Evolutionary conservation across 305 asterid genomes (phyloP), one percentile per base, ranked within the genome.

Genomic region (Rubia balearica): DNA sequence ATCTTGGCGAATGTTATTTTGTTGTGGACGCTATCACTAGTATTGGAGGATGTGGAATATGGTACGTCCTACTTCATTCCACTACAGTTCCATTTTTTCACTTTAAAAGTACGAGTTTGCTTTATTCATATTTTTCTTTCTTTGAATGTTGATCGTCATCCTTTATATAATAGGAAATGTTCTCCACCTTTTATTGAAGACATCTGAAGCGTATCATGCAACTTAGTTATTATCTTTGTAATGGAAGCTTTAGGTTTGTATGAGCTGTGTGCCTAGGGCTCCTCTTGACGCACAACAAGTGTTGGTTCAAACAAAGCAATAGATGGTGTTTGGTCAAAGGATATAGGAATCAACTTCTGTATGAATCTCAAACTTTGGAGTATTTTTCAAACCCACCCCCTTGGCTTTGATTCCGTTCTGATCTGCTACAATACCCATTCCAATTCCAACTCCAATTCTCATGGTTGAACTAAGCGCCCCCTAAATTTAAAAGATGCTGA

Each of bases 11-110:
- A 42, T 71, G 45, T 73, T 81, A 69, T 74, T 75, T 76, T 74
- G 60, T 72, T 41, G 74, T 67, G 77, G 78, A 62, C 65, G 88
- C 76, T 79, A 80, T 75, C 68, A 69, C 73, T 89, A 95, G 99
- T 95, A 95, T 75, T 95, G 99, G 99, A 90, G 98, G 84, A 86
- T 90, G 96, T 95, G 98, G 99, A 91, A 95, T 79, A 88, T 95
- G 98, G 99, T 95, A 85, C 76, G 97, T 77, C 41, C 67, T 36
- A 16, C 48, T 53, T 38, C 71, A 71, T 79, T 7, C 67, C 45
- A 45, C 21, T 0, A 42, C 38, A 24, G 45, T 41, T n/a, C n/a
- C 27, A 71, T 65, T 76, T 60, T 57, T 49, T 63, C 33, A 6
- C 7, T 41, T 67, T 8, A 6, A 8, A 8, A 30, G 53, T 62